A percentile compares a stretch with the other conserved stretches of the same genome.
phyloP scores from a whole-genome alignment of 768 basidiomycete species.

The Macrolepiota albuminosa region DNA sequence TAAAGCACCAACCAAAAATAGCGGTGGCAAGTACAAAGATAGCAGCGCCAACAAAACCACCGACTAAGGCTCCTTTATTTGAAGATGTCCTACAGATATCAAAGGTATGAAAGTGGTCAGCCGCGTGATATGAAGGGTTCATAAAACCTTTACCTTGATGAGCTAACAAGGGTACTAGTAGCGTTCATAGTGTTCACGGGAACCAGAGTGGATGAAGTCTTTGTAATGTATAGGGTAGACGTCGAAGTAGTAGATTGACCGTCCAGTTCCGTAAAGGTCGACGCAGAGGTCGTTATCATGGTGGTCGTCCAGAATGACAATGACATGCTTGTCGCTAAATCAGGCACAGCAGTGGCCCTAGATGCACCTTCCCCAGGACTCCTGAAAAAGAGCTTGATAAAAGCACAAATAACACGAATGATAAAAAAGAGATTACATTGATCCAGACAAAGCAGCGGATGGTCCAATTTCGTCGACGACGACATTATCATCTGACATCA shows the following conservation, averaged over 20 bases:
- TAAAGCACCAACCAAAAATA: slow-evolving; percentile 8
- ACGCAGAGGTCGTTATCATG: no score
- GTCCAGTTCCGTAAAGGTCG: no score
- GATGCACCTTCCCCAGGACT: not conserved
- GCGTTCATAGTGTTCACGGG: slow-evolving; percentile 1
- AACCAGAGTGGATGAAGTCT: not conserved
- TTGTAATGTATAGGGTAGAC: not conserved
- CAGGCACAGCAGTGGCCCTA: not conserved
- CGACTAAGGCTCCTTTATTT: slow-evolving; percentile 10
- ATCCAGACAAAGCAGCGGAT: not conserved
- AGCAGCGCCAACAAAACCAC: slow-evolving; percentile 15
- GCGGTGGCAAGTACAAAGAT: slow-evolving; percentile 12
- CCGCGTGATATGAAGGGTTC: no score
- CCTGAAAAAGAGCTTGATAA: not conserved
- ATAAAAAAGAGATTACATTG: not conserved
- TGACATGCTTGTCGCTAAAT: not conserved
- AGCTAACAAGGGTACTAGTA: not conserved
- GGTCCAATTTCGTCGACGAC: not conserved
- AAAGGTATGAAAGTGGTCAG: not conserved
- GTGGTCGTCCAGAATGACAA: not conserved
- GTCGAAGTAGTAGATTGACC: not conserved
- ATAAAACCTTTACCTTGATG: slow-evolving; percentile 7
- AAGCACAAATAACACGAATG: not conserved
- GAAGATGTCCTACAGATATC: slow-evolving; percentile 2
- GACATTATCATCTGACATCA: no score